Percentiles rank a stretch among this genome's conserved stretches.
Conservation (phyloP, 2,329 filamentous ascomycete genomes). For the Meredithiella fracta region DNA sequence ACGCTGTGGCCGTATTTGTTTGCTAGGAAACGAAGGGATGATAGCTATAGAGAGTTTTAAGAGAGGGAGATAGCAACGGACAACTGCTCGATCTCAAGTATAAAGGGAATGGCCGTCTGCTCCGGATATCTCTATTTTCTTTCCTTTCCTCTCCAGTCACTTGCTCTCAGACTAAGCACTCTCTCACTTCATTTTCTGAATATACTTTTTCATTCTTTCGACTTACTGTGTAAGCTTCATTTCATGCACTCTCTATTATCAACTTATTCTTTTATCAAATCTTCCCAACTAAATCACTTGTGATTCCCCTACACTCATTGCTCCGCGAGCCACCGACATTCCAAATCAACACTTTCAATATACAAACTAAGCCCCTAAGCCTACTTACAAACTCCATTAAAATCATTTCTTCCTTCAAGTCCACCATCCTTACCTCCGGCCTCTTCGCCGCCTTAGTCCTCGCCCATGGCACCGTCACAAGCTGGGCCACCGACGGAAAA, state of each 20-base stretch:
- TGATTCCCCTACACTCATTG: slow-evolving; percentile 3
- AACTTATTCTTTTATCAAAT: not conserved
- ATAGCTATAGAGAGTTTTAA: too few relatives aligned
- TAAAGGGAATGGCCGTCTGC: not conserved
- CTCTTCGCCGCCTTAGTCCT: slow-evolving; percentile 3
- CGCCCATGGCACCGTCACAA: slow-evolving; percentile 11
- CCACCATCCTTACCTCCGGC: slow-evolving; percentile 5
- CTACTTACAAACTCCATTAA: not conserved
- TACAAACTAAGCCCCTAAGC: not conserved
- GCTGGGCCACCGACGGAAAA: slow-evolving; percentile 13
- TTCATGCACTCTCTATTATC: not conserved
- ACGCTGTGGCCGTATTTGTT: too few relatives aligned
- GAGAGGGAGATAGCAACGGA: not conserved
- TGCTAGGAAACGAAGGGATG: too few relatives aligned
- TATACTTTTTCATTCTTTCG: not conserved
- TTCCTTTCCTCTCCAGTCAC: slow-evolving; percentile 7
- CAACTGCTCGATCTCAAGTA: not conserved
- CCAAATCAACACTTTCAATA: not conserved
- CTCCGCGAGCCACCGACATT: not conserved
- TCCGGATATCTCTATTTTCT: not conserved
- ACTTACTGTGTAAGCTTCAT: slow-evolving; percentile 12
- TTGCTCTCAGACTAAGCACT: slow-evolving; percentile 1
- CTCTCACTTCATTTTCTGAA: slow-evolving; percentile 4
- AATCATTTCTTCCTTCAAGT: slow-evolving; percentile 11
- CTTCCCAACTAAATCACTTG: not conserved